A percentile compares a stretch with the other conserved stretches of the same genome.
Evolutionary conservation across 768 basidiomycete species (phyloP).

Genomic region (Pholiota molesta): DNA sequence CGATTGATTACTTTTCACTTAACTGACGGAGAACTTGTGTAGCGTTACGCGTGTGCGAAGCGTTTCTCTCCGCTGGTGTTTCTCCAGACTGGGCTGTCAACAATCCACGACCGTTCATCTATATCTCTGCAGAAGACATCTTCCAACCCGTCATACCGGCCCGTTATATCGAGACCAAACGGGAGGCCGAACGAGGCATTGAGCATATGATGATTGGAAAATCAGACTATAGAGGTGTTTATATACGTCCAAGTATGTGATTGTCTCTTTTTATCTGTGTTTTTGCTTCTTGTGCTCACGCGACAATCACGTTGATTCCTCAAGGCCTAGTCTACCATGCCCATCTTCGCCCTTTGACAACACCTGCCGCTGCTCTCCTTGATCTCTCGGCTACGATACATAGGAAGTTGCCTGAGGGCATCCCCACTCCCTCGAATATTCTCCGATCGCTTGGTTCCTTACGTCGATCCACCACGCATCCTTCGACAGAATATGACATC

Average conservation of each 20-base stretch:
- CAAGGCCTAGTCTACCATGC: slow-evolving; percentile 96
- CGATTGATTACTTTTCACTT: slow-evolving; percentile 11
- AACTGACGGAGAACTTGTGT: slow-evolving; percentile 19
- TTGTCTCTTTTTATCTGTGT: slow-evolving; percentile 8
- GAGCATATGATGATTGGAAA: slow-evolving; percentile 48
- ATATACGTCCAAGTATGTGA: slow-evolving; percentile 85
- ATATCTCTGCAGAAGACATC: slow-evolving; percentile 94
- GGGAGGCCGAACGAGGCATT: slow-evolving; percentile 83
- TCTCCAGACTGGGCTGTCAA: slow-evolving; percentile 29
- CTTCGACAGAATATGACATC: slow-evolving; percentile 23
- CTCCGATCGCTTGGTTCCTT: slow-evolving; percentile 54
- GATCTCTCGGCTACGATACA: slow-evolving; percentile 81
- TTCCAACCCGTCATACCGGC: slow-evolving; percentile 85
- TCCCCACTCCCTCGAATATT: slow-evolving; percentile 69
- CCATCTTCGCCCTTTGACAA: slow-evolving; percentile 86
- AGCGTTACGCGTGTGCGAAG: slow-evolving; percentile 80
- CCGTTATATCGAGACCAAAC: slow-evolving; percentile 92
- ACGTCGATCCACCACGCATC: slow-evolving; percentile 12
- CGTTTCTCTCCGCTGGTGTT: slow-evolving; percentile 53
- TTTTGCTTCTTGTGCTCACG: slow-evolving; percentile 9
- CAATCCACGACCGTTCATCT: slow-evolving; percentile 76
- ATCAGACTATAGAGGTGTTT: slow-evolving; percentile 65
- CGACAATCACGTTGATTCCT: slow-evolving; percentile 12
- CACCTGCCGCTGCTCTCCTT: slow-evolving; percentile 81
- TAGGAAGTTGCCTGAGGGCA: slow-evolving; percentile 50